A percentile compares a stretch with the other conserved stretches of the same genome.
Evolutionary conservation across 2,329 filamentous ascomycete species (phyloP).

Genomic region (Emergomyces pasteurianus): DNA sequence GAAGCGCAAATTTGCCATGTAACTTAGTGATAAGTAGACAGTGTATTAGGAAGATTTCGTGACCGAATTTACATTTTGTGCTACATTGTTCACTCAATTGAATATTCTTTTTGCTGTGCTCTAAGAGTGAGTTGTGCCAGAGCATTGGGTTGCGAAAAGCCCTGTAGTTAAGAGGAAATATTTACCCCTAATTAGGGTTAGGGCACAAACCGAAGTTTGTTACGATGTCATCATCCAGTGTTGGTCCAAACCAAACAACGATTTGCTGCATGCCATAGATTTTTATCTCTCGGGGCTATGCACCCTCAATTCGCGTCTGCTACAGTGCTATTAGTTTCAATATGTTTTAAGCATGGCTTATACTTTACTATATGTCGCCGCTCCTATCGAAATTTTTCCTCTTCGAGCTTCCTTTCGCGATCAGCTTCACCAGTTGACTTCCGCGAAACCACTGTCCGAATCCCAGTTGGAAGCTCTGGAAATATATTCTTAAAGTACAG

Average conservation of each 20-base stretch:
- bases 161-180: no score
- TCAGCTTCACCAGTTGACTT: not conserved
- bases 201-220: not conserved
- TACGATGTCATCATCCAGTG: not conserved
- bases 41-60: not conserved
- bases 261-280: not conserved
- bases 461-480: slow-evolving; percentile 22
- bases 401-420: slow-evolving; percentile 5
- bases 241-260: not conserved
- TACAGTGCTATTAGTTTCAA: not conserved
- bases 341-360: not conserved
- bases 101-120: not conserved
- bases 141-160: not conserved
- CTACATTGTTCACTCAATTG: not conserved
- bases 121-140: not conserved
- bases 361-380: not conserved
- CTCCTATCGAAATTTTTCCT: slow-evolving; percentile 5
- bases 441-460: slow-evolving; percentile 14
- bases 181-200: not conserved
- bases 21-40: not conserved
- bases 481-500: slow-evolving; percentile 18
- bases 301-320: slow-evolving; percentile 8
- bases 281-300: slow-evolving; percentile 15
- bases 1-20: not conserved
- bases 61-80: not conserved